phyloP scores from a whole-genome alignment of 1,139 yeast genomes.

The Pichia sp. region DNA sequence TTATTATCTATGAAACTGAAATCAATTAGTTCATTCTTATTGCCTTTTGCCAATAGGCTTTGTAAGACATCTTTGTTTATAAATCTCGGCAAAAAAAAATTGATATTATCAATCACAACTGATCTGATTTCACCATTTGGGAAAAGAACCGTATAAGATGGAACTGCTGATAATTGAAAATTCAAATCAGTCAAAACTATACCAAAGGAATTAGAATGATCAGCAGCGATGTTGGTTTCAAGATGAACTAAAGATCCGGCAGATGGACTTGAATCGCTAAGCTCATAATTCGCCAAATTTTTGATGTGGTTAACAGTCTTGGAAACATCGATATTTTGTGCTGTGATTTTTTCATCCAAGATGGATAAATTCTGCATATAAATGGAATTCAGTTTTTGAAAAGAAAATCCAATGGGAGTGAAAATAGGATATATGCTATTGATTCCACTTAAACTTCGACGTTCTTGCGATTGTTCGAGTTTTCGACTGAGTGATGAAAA shows the following conservation, averaged over 20 bases:
- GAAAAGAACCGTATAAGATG: slow-evolving; percentile 9
- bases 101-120: slow-evolving; percentile 10
- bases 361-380: slow-evolving; percentile 1
- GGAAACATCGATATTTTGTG: background rate
- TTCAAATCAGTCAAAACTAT: slow-evolving; percentile 11
- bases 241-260: slow-evolving; percentile 14
- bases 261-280: slow-evolving; percentile 1
- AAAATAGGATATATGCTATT: background rate
- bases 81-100: slow-evolving; percentile 13
- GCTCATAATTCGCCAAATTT: background rate
- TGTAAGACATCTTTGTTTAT: slow-evolving; percentile 4
- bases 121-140: slow-evolving; percentile 11
- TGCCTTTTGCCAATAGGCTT: background rate
- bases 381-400: background rate
- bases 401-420: slow-evolving; percentile 4
- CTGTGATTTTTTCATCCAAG: background rate
- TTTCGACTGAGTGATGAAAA: no score
- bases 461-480: no score
- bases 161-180: slow-evolving; percentile 6
- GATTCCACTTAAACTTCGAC: no score
- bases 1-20: background rate
- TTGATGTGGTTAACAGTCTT: slow-evolving; percentile 2
- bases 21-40: background rate
- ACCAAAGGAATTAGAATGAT: slow-evolving; percentile 7
- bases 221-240: background rate